Percentiles rank a stretch among this genome's conserved stretches.
Conservation (phyloP, 305 asterid genomes). For the Solanum chacoense region DNA sequence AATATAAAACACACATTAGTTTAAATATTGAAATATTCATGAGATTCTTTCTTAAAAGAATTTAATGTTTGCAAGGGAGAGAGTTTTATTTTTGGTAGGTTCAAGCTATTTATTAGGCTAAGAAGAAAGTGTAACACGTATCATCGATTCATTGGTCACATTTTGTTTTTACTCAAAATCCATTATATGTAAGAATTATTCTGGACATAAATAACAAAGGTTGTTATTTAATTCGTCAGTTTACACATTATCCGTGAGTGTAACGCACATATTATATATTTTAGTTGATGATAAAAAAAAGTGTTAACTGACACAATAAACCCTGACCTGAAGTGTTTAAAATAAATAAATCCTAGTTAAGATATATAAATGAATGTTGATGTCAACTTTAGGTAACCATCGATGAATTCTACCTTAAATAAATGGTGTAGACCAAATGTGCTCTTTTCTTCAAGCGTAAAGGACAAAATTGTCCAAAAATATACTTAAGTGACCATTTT, state of each 20-base stretch:
- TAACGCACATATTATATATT: too few relatives aligned
- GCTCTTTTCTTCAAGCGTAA: not conserved
- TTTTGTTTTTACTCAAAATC: too few relatives aligned
- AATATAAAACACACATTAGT: too few relatives aligned
- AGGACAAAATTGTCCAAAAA: not conserved
- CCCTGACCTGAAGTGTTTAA: not conserved
- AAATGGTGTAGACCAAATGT: not conserved
- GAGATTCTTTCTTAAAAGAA: not conserved
- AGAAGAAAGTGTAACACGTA: not conserved
- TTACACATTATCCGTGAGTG: accelerated
- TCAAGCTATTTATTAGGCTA: not conserved
- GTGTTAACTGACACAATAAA: not conserved
- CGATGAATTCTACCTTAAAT: not conserved
- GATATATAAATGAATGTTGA: too few relatives aligned
- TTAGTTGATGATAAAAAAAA: not conserved
- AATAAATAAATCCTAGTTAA: accelerated
- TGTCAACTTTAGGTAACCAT: not conserved
- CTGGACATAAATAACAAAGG: too few relatives aligned
- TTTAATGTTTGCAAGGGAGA: not conserved
- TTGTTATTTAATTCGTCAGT: not conserved
- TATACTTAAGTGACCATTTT: not conserved
- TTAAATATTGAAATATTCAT: too few relatives aligned
- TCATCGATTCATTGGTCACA: not conserved
- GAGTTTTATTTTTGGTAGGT: not conserved
- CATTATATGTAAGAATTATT: too few relatives aligned